Evolutionary conservation across 352 stramenopile genomes (phyloP).

Genomic region (Plasmopara viticola): DNA sequence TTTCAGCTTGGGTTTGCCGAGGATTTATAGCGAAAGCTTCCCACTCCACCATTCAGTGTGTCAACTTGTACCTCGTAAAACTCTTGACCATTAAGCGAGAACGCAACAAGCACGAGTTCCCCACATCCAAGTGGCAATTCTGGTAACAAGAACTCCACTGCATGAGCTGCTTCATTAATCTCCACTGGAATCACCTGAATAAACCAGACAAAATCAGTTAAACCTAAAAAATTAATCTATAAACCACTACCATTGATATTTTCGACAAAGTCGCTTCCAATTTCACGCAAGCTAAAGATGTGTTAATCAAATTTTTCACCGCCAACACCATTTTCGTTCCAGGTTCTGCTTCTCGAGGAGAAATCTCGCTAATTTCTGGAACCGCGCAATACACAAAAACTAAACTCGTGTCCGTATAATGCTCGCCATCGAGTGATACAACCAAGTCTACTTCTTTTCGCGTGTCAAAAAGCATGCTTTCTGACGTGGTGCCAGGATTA

Average conservation of each 20-base stretch:
- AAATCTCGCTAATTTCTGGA: constrained; percentile 11
- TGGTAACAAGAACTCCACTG: constrained; percentile 25
- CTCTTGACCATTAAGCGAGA: constrained; percentile 36
- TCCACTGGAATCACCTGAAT: constrained; percentile 22
- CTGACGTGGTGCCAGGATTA: constrained; percentile 18
- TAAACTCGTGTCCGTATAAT: constrained; percentile 32
- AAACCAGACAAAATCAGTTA: constrained; percentile 1
- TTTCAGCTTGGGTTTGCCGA: not conserved
- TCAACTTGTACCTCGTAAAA: constrained; percentile 10
- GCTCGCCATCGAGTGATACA: constrained; percentile 41
- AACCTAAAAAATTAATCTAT: not conserved
- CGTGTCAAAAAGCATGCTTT: constrained; percentile 22
- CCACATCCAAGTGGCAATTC: constrained; percentile 15
- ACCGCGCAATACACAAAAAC: constrained; percentile 20
- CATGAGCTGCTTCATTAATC: constrained; percentile 16
- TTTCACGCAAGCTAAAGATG: constrained; percentile 18
- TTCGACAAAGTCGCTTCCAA: constrained; percentile 9
- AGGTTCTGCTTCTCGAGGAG: constrained; percentile 16
- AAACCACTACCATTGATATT: constrained; percentile 21
- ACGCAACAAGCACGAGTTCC: constrained; percentile 14
- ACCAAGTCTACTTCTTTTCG: constrained; percentile 44
- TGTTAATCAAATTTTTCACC: constrained; percentile 15
- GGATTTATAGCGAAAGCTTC: constrained; percentile 20
- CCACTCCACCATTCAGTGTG: not conserved
- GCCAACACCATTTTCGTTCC: constrained; percentile 17